A percentile compares a stretch with the other conserved stretches of the same genome.
Conservation (phyloP, 306 rosid species). For the Carpinus viminea region DNA sequence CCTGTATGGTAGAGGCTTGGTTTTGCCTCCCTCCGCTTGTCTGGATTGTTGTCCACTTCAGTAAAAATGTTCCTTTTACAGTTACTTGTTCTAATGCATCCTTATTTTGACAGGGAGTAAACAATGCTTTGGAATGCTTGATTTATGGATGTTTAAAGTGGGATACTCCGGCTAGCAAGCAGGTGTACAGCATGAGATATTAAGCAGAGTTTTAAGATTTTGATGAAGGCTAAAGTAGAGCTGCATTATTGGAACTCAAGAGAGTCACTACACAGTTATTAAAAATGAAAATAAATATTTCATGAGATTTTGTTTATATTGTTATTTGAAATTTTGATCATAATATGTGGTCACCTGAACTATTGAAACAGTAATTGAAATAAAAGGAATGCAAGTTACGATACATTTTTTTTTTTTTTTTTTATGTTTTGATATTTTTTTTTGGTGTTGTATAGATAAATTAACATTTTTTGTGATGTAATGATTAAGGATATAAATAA, state of each 20-base stretch:
- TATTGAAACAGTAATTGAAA: no score
- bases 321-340: no score
- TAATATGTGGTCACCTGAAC: no score
- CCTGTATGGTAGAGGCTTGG: neutral
- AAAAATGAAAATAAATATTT: no score
- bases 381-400: no score
- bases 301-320: no score
- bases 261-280: no score
- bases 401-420: no score
- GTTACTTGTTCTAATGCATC: conserved; percentile 15
- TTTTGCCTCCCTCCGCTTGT: conserved; percentile 11
- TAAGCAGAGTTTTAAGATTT: conserved; percentile 15
- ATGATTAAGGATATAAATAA: no score
- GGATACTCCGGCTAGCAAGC: conserved; percentile 19
- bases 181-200: conserved; percentile 24
- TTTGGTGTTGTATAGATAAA: no score
- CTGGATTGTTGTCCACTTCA: conserved; percentile 10
- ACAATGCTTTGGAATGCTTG: conserved; percentile 45
- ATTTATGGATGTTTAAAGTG: conserved; percentile 6
- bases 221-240: conserved; percentile 33
- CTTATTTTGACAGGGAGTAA: conserved; percentile 57
- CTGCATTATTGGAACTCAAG: neutral
- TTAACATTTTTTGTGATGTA: no score
- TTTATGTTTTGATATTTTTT: no score
- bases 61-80: conserved; percentile 8